Percentiles rank a stretch among this genome's conserved stretches.
phyloP scores from a whole-genome alignment of 768 basidiomycete genomes.

The Suillus ampliporus region DNA sequence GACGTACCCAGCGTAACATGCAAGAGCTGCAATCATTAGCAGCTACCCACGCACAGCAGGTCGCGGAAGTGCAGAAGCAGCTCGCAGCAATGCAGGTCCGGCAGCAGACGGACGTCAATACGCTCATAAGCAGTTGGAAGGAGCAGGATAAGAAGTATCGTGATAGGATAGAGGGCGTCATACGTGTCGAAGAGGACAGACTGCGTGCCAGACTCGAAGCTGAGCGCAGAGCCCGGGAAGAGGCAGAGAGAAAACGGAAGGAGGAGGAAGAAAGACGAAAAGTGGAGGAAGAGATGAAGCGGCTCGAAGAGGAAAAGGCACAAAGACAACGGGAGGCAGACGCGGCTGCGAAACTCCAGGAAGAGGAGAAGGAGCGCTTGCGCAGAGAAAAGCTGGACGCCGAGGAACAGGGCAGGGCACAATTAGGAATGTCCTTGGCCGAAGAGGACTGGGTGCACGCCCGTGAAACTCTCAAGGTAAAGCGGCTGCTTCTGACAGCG shows the following conservation, averaged over 20 bases:
- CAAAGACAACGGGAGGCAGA: constrained; percentile 40
- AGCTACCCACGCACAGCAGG: constrained; percentile 52
- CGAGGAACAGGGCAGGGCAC: constrained; percentile 46
- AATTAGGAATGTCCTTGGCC: constrained; percentile 57
- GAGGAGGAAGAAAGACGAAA: constrained; percentile 54
- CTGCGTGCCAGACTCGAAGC: constrained; percentile 55
- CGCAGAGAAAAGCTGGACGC: constrained; percentile 43
- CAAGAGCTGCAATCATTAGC: constrained; percentile 39
- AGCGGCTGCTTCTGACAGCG: constrained; percentile 22
- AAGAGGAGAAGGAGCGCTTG: constrained; percentile 42
- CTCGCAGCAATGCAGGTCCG: constrained; percentile 50
- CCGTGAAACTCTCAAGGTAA: constrained; percentile 58
- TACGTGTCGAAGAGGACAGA: constrained; percentile 68
- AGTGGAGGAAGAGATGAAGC: constrained; percentile 49
- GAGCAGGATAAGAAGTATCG: constrained; percentile 51
- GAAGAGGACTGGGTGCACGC: constrained; percentile 70
- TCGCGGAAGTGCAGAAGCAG: constrained; percentile 53
- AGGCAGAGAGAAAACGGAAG: constrained; percentile 50
- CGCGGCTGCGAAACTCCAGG: constrained; percentile 34
- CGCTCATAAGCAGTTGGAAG: constrained; percentile 51
- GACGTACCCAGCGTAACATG: constrained; percentile 13
- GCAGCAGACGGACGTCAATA: constrained; percentile 52
- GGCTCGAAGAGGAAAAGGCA: constrained; percentile 48
- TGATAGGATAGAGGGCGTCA: constrained; percentile 65
- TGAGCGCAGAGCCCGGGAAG: constrained; percentile 56